These are phyloP conservation scores for Diaporthe citrichinensis DNA, from an alignment of 2,329 filamentous ascomycete genomes.

Conservation along the genomic window DNA sequence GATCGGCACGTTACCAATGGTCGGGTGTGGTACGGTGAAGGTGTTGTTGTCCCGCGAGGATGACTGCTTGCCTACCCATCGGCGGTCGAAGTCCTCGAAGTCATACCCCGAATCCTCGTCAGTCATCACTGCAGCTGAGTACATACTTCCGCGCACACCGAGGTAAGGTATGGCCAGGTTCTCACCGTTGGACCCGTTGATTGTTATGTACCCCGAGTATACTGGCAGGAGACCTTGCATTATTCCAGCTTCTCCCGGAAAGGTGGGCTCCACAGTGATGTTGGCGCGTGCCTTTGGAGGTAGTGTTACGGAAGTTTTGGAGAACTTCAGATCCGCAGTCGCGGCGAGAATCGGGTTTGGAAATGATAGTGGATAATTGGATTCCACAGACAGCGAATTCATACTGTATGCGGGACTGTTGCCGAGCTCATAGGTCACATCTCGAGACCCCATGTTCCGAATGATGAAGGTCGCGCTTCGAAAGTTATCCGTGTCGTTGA, in stretches of 20 bases:
- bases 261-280: slow-evolving; percentile 48
- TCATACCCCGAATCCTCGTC: background rate
- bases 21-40: slow-evolving; percentile 46
- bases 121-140: slow-evolving; percentile 41
- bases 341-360: slow-evolving; percentile 36
- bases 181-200: slow-evolving; percentile 55
- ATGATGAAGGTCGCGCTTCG: slow-evolving; percentile 53
- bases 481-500: slow-evolving; percentile 60
- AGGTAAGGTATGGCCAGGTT: slow-evolving; percentile 57
- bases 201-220: slow-evolving; percentile 59
- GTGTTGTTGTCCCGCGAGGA: slow-evolving; percentile 43
- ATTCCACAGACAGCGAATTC: slow-evolving; percentile 48
- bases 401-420: slow-evolving; percentile 54
- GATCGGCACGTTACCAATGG: background rate
- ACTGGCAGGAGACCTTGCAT: slow-evolving; percentile 53
- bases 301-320: slow-evolving; percentile 45
- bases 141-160: slow-evolving; percentile 52
- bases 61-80: background rate
- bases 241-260: background rate
- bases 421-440: slow-evolving; percentile 55
- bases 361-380: background rate
- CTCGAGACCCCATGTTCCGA: slow-evolving; percentile 54
- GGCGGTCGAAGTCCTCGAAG: background rate
- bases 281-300: slow-evolving; percentile 47
- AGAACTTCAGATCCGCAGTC: slow-evolving; percentile 43